phyloP scores from a whole-genome alignment of 306 rosid genomes.

The Acmispon strigosus region DNA sequence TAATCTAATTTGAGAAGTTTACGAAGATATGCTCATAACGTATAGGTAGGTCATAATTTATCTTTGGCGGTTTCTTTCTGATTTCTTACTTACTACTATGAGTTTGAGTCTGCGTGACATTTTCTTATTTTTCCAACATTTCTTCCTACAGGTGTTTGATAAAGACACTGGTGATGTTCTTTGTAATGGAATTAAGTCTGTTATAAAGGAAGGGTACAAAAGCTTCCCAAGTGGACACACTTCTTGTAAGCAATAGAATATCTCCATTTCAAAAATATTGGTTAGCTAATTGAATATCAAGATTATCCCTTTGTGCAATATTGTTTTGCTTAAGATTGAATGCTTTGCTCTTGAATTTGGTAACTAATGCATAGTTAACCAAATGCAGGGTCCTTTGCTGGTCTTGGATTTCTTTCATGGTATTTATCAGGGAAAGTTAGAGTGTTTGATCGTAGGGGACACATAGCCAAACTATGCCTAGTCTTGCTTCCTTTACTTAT shows the following conservation, averaged over 20 bases:
- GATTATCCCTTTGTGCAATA: background rate
- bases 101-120: background rate
- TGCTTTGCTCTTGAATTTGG: background rate
- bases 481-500: constrained; percentile 39
- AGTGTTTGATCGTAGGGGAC: constrained; percentile 49
- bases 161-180: constrained; percentile 18
- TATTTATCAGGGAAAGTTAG: constrained; percentile 46
- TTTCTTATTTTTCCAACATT: background rate
- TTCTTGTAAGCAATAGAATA: constrained; percentile 32
- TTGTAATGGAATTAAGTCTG: constrained; percentile 19
- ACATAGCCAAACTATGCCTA: constrained; percentile 34
- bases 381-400: constrained; percentile 54
- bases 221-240: constrained; percentile 60
- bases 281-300: background rate
- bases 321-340: background rate
- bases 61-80: too few species aligned
- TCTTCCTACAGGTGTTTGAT: constrained; percentile 25
- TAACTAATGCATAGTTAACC: background rate
- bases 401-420: constrained; percentile 51
- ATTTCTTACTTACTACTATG: too few species aligned
- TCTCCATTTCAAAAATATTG: background rate
- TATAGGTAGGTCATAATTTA: too few species aligned
- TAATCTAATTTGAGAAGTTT: too few species aligned
- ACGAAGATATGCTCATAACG: too few species aligned
- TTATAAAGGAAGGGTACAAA: constrained; percentile 50